Conservation (phyloP, 441 rosid species). For the Mallotus repandus region DNA sequence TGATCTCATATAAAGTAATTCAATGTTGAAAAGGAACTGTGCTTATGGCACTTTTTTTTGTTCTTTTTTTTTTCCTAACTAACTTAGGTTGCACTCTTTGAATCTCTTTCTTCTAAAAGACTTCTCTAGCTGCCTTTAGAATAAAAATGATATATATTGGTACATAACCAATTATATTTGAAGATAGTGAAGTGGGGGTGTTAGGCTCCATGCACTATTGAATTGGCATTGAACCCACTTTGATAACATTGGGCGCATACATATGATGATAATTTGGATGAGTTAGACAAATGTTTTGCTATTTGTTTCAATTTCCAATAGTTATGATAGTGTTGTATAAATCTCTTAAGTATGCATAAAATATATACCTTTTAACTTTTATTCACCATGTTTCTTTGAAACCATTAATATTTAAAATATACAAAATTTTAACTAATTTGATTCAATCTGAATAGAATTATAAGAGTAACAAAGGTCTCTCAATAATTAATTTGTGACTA, state of each 20-base stretch:
- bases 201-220: constrained; percentile 27
- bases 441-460: too few relatives aligned
- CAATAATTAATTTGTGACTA: too few relatives aligned
- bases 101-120: constrained; percentile 50
- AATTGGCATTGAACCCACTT: background rate
- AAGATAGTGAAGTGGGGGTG: background rate
- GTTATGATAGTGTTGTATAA: too few relatives aligned
- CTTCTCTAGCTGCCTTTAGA: constrained; percentile 30
- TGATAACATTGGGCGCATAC: background rate
- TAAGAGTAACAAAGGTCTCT: too few relatives aligned
- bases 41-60: background rate
- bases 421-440: too few relatives aligned
- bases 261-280: too few relatives aligned
- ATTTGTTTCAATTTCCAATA: too few relatives aligned
- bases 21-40: constrained; percentile 18
- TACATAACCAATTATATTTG: constrained; percentile 26
- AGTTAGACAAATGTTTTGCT: too few relatives aligned
- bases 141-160: constrained; percentile 25
- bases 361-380: too few relatives aligned
- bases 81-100: constrained; percentile 72
- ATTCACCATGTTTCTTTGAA: too few relatives aligned
- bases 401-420: too few relatives aligned
- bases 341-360: too few relatives aligned
- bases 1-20: background rate
- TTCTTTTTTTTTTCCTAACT: constrained; percentile 23